Conservation (phyloP, 257 asterid species). For the Coffea canephora region DNA sequence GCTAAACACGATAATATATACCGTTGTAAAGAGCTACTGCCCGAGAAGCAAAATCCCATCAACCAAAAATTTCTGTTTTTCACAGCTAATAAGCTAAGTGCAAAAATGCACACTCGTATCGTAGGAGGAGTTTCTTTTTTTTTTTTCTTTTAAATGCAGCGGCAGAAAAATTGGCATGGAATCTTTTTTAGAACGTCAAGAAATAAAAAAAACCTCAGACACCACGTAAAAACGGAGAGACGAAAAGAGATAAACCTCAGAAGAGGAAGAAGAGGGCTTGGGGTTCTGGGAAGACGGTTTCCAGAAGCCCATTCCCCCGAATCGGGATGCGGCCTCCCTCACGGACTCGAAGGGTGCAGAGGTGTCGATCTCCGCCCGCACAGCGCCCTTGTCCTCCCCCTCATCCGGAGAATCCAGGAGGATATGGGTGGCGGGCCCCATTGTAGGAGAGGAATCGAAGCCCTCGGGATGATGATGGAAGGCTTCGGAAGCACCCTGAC, state of each 20-base stretch:
- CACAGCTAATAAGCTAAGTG: background rate
- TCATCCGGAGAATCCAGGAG: background rate
- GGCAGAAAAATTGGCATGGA: background rate
- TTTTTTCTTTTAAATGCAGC: background rate
- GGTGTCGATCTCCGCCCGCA: conserved; percentile 77
- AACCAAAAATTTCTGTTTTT: background rate
- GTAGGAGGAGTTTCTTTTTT: no score
- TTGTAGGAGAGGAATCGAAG: conserved; percentile 18
- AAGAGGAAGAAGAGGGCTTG: conserved; percentile 18
- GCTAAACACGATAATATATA: background rate
- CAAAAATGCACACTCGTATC: background rate
- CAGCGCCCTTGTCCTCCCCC: conserved; percentile 1
- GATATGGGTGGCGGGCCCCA: background rate
- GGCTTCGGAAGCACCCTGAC: background rate
- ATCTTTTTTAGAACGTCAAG: background rate
- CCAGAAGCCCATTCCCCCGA: conserved; percentile 97
- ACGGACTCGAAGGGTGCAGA: conserved; percentile 95
- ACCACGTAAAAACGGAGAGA: background rate
- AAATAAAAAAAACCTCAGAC: no score
- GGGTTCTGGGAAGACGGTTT: conserved; percentile 53
- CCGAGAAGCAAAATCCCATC: background rate
- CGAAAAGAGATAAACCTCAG: conserved; percentile 34
- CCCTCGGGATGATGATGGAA: background rate
- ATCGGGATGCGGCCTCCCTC: conserved; percentile 78
- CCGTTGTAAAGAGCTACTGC: background rate